Percentiles rank a stretch among this genome's conserved stretches.
Conservation (phyloP, 2,329 filamentous ascomycete species). For the Sclerotinia sclerotiorum region DNA sequence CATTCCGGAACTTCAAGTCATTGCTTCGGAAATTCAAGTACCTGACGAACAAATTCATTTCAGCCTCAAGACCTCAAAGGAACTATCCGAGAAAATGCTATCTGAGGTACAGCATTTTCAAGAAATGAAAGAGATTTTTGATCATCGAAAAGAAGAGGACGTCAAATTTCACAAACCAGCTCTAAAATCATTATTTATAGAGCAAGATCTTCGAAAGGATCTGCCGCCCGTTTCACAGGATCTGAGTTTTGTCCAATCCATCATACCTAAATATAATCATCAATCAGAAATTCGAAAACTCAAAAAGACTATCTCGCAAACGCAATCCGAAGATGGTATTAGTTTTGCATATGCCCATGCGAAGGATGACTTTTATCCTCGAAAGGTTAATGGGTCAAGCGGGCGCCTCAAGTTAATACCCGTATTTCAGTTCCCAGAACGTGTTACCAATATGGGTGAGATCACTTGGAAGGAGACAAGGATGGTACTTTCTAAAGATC, state of each 20-base stretch:
- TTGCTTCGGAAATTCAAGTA: not conserved
- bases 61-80: not conserved
- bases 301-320: not conserved
- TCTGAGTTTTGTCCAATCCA: not conserved
- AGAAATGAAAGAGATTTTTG: not conserved
- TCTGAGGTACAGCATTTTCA: not conserved
- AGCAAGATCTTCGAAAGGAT: slow-evolving; percentile 7
- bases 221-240: not conserved
- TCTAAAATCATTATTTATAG: not conserved
- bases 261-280: not conserved
- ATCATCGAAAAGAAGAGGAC: not conserved
- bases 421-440: slow-evolving; percentile 6
- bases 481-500: not conserved
- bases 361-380: slow-evolving; percentile 1
- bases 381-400: not conserved
- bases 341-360: not conserved
- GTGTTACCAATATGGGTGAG: not conserved
- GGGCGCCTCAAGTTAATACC: slow-evolving; percentile 8
- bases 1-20: not conserved
- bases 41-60: not conserved
- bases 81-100: not conserved
- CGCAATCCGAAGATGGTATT: not conserved
- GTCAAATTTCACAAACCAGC: not conserved
- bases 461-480: not conserved
- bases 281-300: not conserved